Percentiles rank a stretch among this genome's conserved stretches.
These are phyloP conservation scores for Gossypium raimondii DNA, from an alignment of 345 rosid genomes.

Conservation along the genomic window DNA sequence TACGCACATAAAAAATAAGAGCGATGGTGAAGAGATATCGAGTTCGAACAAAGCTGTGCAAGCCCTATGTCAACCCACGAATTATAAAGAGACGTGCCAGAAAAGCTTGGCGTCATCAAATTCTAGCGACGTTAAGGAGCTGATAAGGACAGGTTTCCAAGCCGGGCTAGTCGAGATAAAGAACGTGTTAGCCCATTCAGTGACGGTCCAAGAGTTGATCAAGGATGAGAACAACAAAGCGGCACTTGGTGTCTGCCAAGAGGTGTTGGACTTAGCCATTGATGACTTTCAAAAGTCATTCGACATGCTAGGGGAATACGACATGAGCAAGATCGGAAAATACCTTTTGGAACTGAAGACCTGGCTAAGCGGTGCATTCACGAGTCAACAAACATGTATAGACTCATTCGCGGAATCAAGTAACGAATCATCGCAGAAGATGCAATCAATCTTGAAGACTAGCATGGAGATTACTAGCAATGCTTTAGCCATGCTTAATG, in stretches of 20 bases:
- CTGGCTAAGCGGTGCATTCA: not conserved
- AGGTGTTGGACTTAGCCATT: not conserved
- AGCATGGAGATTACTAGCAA: constrained; percentile 36
- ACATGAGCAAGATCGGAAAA: not conserved
- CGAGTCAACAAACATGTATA: not conserved
- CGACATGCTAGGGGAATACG: not conserved
- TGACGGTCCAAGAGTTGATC: not conserved
- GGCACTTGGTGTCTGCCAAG: not conserved
- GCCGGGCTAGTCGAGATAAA: constrained; percentile 29
- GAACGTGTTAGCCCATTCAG: not conserved
- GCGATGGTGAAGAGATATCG: not conserved
- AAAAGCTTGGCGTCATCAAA: constrained; percentile 8
- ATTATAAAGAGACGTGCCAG: constrained; percentile 49
- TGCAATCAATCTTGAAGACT: not conserved
- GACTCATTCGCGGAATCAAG: not conserved
- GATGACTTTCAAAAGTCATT: not conserved
- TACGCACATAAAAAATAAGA: not conserved
- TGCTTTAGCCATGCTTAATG: constrained; percentile 59
- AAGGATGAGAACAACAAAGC: not conserved
- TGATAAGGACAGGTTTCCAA: constrained; percentile 47
- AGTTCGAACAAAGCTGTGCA: constrained; percentile 15
- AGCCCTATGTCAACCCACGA: constrained; percentile 60
- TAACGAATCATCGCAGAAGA: not conserved
- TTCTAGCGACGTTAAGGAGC: constrained; percentile 30
- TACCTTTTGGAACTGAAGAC: not conserved